Conservation (phyloP, 2,329 filamentous ascomycete genomes). For the Paecilomyces niveus region DNA sequence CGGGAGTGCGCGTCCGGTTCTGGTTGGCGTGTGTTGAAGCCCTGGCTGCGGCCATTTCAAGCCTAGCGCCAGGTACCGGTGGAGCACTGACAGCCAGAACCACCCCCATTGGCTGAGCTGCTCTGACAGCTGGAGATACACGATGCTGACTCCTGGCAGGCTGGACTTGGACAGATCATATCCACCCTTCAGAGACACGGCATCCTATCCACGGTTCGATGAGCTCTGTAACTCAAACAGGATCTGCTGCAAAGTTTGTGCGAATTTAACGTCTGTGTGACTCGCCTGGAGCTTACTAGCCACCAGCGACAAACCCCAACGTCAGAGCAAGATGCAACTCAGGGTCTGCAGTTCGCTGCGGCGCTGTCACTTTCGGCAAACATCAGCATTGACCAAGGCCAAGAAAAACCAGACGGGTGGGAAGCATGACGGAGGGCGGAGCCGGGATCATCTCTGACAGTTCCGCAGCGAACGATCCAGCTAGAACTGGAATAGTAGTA, state of each 20-base stretch:
- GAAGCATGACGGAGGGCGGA: not conserved
- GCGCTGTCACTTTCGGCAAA: not conserved
- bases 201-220: not conserved
- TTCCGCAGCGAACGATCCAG: not conserved
- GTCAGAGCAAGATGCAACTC: not conserved
- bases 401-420: not conserved
- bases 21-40: not conserved
- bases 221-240: not conserved
- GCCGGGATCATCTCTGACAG: not conserved
- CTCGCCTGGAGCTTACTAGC: not conserved
- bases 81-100: not conserved
- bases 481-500: not conserved
- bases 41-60: not conserved
- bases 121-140: not conserved
- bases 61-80: not conserved
- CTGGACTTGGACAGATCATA: not conserved
- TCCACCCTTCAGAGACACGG: not conserved
- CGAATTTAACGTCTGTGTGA: not conserved
- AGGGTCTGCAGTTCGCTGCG: too few relatives aligned
- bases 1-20: not conserved
- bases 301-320: not conserved
- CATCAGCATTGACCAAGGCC: not conserved
- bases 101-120: not conserved
- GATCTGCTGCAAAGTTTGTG: not conserved
- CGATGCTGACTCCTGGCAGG: not conserved